These are phyloP conservation scores for Capsicum chinense DNA, from an alignment of 257 asterid species.

Conservation along the genomic window DNA sequence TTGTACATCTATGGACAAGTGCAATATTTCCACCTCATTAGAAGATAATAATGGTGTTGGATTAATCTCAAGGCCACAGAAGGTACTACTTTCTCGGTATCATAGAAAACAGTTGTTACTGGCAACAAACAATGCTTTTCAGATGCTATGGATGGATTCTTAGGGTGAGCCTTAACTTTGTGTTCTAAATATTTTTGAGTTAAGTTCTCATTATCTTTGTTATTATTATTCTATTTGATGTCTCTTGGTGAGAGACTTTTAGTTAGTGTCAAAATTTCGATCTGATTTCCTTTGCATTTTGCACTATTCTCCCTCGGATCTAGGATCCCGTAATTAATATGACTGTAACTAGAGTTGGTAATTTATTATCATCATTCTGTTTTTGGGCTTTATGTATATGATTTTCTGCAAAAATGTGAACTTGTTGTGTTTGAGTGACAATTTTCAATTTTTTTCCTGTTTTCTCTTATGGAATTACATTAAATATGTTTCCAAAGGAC, in stretches of 20 bases:
- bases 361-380: neutral
- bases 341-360: neutral
- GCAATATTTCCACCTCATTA: slow-evolving; percentile 49
- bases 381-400: neutral
- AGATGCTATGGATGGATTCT: slow-evolving; percentile 63
- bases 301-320: slow-evolving; percentile 6
- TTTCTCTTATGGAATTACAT: no score
- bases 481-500: no score
- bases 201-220: no score
- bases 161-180: slow-evolving; percentile 37
- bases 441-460: no score
- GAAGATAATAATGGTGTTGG: slow-evolving; percentile 42
- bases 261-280: neutral
- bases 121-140: slow-evolving; percentile 78
- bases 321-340: neutral
- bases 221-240: no score
- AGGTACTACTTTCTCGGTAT: slow-evolving; percentile 31
- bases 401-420: neutral
- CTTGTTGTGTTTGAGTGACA: neutral
- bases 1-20: slow-evolving; percentile 70
- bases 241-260: neutral
- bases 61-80: slow-evolving; percentile 68
- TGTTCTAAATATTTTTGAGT: no score
- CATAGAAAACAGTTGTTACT: slow-evolving; percentile 35
- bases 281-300: slow-evolving; percentile 8